These are phyloP conservation scores for Nakaseomyces bracarensis DNA, from an alignment of 1,139 yeast genomes.

Conservation along the genomic window DNA sequence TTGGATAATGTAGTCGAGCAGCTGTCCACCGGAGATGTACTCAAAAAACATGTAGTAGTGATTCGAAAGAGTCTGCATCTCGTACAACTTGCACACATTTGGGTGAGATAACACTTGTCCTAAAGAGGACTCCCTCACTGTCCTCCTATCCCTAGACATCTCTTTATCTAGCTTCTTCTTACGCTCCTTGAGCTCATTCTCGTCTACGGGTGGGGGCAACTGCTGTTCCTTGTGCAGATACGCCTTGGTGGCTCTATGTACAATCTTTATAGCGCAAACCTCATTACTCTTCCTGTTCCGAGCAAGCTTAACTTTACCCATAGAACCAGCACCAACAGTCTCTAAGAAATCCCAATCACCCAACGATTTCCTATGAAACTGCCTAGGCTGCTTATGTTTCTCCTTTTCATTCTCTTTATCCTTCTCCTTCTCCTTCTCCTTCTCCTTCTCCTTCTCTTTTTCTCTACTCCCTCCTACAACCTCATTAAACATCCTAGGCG, in stretches of 20 bases:
- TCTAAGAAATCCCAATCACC: constrained; percentile 97
- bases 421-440: constrained; percentile 3
- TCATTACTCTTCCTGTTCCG: constrained; percentile 53
- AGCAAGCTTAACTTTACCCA: constrained; percentile 97
- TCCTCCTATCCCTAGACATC: constrained; percentile 80
- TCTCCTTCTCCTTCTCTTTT: constrained; percentile 5
- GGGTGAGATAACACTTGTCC: constrained; percentile 86
- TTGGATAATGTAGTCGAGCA: constrained; percentile 91
- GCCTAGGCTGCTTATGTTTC: constrained; percentile 32
- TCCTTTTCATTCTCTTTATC: constrained; percentile 1
- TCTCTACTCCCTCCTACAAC: not conserved
- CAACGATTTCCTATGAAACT: constrained; percentile 73
- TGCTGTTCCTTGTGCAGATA: constrained; percentile 70
- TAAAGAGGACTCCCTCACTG: constrained; percentile 88
- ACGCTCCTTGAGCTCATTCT: constrained; percentile 50
- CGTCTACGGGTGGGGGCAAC: constrained; percentile 53
- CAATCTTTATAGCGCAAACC: constrained; percentile 78
- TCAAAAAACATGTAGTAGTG: constrained; percentile 95
- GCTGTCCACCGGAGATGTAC: constrained; percentile 93
- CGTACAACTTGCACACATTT: constrained; percentile 79
- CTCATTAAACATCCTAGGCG: constrained; percentile 22
- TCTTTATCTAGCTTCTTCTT: constrained; percentile 75
- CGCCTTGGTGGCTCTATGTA: constrained; percentile 68
- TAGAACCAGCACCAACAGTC: constrained; percentile 95
- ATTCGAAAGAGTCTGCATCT: constrained; percentile 89